Conservation (phyloP, 2,329 filamentous ascomycete species). For the Trematosphaeria pertusa region DNA sequence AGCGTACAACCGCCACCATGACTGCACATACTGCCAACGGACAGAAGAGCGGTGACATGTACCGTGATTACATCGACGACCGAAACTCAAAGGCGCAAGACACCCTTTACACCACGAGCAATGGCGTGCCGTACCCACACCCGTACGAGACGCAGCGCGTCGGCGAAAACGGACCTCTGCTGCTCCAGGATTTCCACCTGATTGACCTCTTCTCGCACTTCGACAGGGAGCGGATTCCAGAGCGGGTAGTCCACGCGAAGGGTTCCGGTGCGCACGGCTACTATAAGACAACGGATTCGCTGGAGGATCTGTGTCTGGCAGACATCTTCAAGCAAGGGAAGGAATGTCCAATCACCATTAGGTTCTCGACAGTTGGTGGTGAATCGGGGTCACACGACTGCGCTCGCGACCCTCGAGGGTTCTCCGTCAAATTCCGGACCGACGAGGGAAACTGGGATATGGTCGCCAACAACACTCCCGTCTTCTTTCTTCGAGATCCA, state of each 20-base stretch:
- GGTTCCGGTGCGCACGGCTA: constrained; percentile 58
- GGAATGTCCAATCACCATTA: constrained; percentile 69
- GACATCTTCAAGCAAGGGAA: constrained; percentile 68
- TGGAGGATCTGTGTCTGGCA: constrained; percentile 55
- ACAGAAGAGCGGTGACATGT: constrained; percentile 45
- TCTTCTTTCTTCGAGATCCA: constrained; percentile 78
- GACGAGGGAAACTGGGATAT: constrained; percentile 77
- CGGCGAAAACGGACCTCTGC: constrained; percentile 65
- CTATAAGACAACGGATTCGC: constrained; percentile 55
- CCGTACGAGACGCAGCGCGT: constrained; percentile 64
- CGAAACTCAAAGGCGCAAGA: constrained; percentile 53
- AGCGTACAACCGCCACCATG: too few species aligned
- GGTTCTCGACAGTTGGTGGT: constrained; percentile 79
- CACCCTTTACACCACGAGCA: constrained; percentile 63
- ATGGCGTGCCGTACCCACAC: constrained; percentile 64
- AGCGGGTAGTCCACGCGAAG: constrained; percentile 60
- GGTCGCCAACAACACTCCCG: constrained; percentile 76
- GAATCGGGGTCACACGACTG: constrained; percentile 75
- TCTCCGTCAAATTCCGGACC: constrained; percentile 76
- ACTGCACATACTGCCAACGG: constrained; percentile 24
- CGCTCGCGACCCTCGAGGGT: constrained; percentile 75
- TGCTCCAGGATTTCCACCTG: constrained; percentile 61
- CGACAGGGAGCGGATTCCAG: constrained; percentile 58
- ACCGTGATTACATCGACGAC: constrained; percentile 55
- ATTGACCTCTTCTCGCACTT: constrained; percentile 59